These are phyloP conservation scores for Globisporangium nagaii DNA, from an alignment of 352 stramenopile genomes.

Conservation along the genomic window DNA sequence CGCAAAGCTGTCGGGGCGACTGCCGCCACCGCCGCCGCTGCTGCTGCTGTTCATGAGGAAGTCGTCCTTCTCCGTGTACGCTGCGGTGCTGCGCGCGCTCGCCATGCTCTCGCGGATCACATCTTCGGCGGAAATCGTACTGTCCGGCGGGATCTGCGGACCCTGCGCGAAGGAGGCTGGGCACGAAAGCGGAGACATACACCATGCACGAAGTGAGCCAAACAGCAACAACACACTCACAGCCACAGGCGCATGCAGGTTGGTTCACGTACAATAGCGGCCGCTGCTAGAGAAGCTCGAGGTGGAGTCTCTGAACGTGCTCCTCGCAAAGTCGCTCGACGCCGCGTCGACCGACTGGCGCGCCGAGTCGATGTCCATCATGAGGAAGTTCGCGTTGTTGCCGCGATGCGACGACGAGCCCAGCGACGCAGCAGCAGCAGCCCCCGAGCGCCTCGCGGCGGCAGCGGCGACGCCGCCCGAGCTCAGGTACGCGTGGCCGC, in stretches of 20 bases:
- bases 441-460: constrained; percentile 10
- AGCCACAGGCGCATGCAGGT: neutral
- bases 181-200: neutral
- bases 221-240: neutral
- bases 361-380: constrained; percentile 48
- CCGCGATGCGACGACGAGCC: neutral
- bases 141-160: constrained; percentile 67
- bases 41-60: constrained; percentile 24
- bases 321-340: constrained; percentile 27
- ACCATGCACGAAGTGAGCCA: neutral
- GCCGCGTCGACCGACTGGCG: constrained; percentile 31
- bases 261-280: constrained; percentile 33
- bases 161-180: constrained; percentile 53
- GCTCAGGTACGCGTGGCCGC: constrained; percentile 19
- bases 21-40: constrained; percentile 8
- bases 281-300: constrained; percentile 21
- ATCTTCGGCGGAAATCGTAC: constrained; percentile 81
- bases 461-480: constrained; percentile 14
- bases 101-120: constrained; percentile 84
- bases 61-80: constrained; percentile 72
- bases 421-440: neutral
- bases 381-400: constrained; percentile 32
- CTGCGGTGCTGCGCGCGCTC: constrained; percentile 62
- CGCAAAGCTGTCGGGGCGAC: constrained; percentile 31
- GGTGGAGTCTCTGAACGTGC: constrained; percentile 40